Base-by-base conservation (phyloP, 1,139 yeast species). In the Hemisphaericaspora subhashii region DNA sequence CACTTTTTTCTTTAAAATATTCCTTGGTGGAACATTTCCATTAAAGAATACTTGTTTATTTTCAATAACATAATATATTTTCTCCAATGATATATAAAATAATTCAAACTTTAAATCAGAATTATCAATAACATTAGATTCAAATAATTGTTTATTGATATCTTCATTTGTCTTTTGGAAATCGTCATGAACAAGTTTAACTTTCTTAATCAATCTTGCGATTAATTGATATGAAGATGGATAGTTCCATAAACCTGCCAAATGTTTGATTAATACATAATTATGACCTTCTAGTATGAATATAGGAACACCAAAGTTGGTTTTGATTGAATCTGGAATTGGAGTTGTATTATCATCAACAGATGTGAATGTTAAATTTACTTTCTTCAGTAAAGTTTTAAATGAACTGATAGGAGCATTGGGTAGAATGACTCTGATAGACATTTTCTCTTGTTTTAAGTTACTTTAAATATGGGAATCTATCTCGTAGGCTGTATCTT, bases 181-280 rank as follows among this genome's bases (percentile, higher is more conserved):
- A 2, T 52, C 57, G 3, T 31, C 11, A 35, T 55, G 64, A 1
- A 44, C 20, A 3, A 62, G n/a, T 2, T 50, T 45, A 1, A 63
- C 48, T 4, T 44, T 40, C 40, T 61, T 64, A 1, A 63, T 41
- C 3, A 71, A 31, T 41, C 53, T 54, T 12, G 50, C 45, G 12
- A 71, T 58, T 14, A 72, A 46, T 44, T 72, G 77, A 43, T 70
- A 70, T 4, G 75, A 65, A 2, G 76, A 70, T 1, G 76, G 74
- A 42, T 54, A 71, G 41, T 64, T 65, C 69, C 73, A 70, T 3
- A 60, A 41, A n/a, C 27, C 30, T 4, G 71, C 63, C 40, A 72
- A 51, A 41, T 68, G 62, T 37, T 60, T 60, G 3, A 66, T 37
- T 31, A 71, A 53, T 2, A 66, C 66, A 35, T 52, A 55, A 22